Base-by-base conservation (phyloP, 108 stramenopile genomes). In the Pelagomonas calceolata region DNA sequence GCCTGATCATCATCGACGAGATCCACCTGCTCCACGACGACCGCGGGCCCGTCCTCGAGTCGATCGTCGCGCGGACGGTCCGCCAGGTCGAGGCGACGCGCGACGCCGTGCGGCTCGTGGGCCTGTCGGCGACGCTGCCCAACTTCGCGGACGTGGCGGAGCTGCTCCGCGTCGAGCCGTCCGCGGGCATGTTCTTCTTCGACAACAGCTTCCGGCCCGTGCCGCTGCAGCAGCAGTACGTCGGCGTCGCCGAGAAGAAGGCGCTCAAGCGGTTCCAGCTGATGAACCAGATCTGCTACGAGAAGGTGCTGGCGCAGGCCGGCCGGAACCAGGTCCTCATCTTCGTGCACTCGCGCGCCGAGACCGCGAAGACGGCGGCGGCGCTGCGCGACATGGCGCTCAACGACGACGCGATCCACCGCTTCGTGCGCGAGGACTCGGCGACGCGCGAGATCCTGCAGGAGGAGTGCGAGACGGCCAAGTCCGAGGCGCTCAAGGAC, bases 231-330 rank as follows among this genome's bases (percentile, higher is more conserved):
- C 97, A 98, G 95, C 97, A 98, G 82, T 99, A 95, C 79, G 87
- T 99, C 75, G 98, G 98, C 16, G 89, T 99, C 70, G 96, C 92
- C 0, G 98, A 99, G 79, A 90, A 92, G 69, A 99, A 97, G 80
- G 93, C 98, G 36, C 91, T 99, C 74, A 93, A 94, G 76, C 88
- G 95, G 12, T 91, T 99, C 73, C 90, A 93, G 70, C 85, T 95
- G 51, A 95, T 96, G 83, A 99, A 99, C 77, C 96, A 99, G 78
- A 94, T 99, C 70, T 97, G 96, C 81, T 99, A 97, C 76, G 98
- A 98, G 68, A 98, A 97, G 82, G 92, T 93, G 5, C 69, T 90
- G 68, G 76, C 74, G 7, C 93, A 94, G 73, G 89, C 90, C 75
- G 89, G 85, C 18, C 84, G 87, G 68, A 87, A 88, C 72, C 98